Conservation (phyloP, 148 eudicot species). For the Chenopodium suecicum region DNA sequence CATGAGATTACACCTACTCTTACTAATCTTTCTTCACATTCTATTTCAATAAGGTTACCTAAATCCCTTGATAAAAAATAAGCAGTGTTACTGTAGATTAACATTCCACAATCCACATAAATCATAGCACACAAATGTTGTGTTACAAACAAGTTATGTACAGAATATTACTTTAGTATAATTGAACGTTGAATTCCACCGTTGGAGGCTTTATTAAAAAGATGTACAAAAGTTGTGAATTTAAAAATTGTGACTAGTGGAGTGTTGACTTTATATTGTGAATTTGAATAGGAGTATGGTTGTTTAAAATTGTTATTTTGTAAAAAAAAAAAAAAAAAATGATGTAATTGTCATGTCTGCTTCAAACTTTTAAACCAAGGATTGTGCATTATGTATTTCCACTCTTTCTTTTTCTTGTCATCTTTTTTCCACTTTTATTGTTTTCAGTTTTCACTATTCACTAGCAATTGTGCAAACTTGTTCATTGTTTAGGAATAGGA, state of each 20-base stretch:
- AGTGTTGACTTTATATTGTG: background rate
- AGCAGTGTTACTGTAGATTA: too few relatives aligned
- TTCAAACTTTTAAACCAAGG: background rate
- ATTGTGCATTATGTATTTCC: background rate
- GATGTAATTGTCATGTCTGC: background rate
- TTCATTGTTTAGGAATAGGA: background rate
- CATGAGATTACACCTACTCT: too few relatives aligned
- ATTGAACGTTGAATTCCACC: conserved; percentile 1
- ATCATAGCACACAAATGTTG: too few relatives aligned
- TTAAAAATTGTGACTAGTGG: conserved; percentile 12
- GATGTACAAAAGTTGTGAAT: background rate
- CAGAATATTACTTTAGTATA: too few relatives aligned
- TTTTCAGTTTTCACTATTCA: background rate
- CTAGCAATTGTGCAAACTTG: background rate
- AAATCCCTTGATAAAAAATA: too few relatives aligned
- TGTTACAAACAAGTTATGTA: too few relatives aligned
- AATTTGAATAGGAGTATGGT: background rate
- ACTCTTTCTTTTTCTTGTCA: background rate
- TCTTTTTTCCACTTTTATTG: background rate
- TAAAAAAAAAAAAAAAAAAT: background rate
- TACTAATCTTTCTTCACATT: too few relatives aligned
- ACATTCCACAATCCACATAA: background rate
- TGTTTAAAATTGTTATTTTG: background rate
- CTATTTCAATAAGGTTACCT: too few relatives aligned
- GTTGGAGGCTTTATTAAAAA: background rate